Conservation (phyloP, 768 basidiomycete species). For the Suillus spraguei region DNA sequence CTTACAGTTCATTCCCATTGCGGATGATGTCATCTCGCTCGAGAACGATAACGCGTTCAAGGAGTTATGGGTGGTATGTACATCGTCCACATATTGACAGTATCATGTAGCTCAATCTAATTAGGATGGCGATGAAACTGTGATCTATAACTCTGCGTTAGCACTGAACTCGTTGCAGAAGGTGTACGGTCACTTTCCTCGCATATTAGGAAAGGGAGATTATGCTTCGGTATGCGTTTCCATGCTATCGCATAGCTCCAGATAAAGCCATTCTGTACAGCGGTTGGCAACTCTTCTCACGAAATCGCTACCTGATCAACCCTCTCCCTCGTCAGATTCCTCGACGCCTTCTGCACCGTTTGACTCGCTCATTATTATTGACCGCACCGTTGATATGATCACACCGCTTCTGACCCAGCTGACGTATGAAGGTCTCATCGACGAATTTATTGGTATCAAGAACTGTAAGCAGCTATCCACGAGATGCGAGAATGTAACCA, state of each 20-base stretch:
- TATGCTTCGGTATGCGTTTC: slow-evolving; percentile 62
- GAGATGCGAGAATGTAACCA: neutral
- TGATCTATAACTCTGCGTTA: slow-evolving; percentile 86
- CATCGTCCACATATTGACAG: neutral
- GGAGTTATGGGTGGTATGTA: slow-evolving; percentile 87
- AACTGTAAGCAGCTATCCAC: slow-evolving; percentile 65
- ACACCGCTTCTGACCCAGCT: slow-evolving; percentile 94
- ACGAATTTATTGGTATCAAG: slow-evolving; percentile 88
- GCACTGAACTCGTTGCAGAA: slow-evolving; percentile 83
- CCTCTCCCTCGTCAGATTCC: slow-evolving; percentile 40
- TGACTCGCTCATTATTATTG: slow-evolving; percentile 87
- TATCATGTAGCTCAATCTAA: neutral
- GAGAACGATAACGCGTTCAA: slow-evolving; percentile 86
- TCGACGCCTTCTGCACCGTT: slow-evolving; percentile 59
- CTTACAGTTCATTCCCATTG: slow-evolving; percentile 91
- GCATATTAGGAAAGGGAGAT: slow-evolving; percentile 93
- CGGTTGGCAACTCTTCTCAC: slow-evolving; percentile 74
- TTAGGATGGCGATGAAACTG: slow-evolving; percentile 92
- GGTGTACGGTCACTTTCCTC: slow-evolving; percentile 86
- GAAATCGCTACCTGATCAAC: slow-evolving; percentile 52
- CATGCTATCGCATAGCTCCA: slow-evolving; percentile 1
- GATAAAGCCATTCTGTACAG: slow-evolving; percentile 42
- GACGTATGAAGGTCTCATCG: slow-evolving; percentile 95
- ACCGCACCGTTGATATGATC: slow-evolving; percentile 92
- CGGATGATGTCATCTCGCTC: slow-evolving; percentile 89